These are phyloP conservation scores for Rostrohypoxylon terebratum DNA, from an alignment of 495 filamentous ascomycete genomes.

Conservation along the genomic window DNA sequence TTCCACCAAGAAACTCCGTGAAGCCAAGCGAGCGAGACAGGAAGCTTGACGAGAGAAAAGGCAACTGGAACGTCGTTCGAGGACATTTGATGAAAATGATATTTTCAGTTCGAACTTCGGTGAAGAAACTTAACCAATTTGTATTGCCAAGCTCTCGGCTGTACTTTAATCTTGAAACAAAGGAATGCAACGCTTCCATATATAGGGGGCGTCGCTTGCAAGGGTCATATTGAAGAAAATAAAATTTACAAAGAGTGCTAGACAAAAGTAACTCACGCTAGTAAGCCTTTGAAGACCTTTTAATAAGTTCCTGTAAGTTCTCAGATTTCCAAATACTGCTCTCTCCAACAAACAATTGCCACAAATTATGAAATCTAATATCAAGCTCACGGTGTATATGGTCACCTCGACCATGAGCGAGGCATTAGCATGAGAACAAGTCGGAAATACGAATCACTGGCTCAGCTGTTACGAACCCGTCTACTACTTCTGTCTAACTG, in stretches of 20 bases:
- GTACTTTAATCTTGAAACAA: not conserved
- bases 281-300: not conserved
- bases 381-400: conserved; percentile 34
- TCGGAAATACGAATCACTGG: not conserved
- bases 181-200: not conserved
- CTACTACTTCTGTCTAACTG: too few relatives aligned
- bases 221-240: not conserved
- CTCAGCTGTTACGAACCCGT: too few relatives aligned
- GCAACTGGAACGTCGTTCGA: not conserved
- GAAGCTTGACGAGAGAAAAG: not conserved
- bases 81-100: not conserved
- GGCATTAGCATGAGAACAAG: conserved; percentile 12
- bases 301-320: not conserved
- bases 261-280: not conserved
- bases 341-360: not conserved
- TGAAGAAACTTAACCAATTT: not conserved
- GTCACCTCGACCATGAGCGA: conserved; percentile 34
- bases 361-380: conserved; percentile 31
- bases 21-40: not conserved
- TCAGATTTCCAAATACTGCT: not conserved
- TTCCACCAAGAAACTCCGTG: not conserved
- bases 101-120: not conserved
- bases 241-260: not conserved
- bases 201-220: not conserved
- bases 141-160: not conserved